phyloP scores from a whole-genome alignment of 331 rosid genomes.

The Rosa hybrid region DNA sequence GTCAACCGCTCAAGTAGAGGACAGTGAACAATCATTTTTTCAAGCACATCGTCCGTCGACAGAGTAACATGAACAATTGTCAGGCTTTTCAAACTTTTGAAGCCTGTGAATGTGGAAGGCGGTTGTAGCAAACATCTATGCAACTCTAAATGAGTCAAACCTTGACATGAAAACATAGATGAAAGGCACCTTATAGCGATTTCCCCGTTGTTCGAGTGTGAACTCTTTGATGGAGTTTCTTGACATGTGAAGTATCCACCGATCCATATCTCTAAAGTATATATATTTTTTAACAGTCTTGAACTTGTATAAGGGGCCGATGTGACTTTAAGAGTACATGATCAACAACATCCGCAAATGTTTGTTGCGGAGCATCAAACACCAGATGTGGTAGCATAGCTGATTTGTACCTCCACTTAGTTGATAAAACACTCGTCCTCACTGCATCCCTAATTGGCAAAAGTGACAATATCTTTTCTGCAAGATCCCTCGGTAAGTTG shows the following conservation, averaged over 20 bases:
- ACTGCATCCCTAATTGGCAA: constrained; percentile 53
- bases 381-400: constrained; percentile 42
- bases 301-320: constrained; percentile 55
- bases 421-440: constrained; percentile 54
- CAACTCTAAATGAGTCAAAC: constrained; percentile 46
- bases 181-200: constrained; percentile 44
- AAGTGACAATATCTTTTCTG: constrained; percentile 3
- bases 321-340: constrained; percentile 62
- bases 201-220: constrained; percentile 36
- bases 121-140: constrained; percentile 56
- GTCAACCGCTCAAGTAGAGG: constrained; percentile 59
- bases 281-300: constrained; percentile 43
- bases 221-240: constrained; percentile 46
- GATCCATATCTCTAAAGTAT: constrained; percentile 45
- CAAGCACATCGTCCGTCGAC: constrained; percentile 48
- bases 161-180: constrained; percentile 53
- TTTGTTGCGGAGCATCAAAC: constrained; percentile 27
- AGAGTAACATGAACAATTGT: constrained; percentile 48
- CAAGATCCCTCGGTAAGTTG: constrained; percentile 44
- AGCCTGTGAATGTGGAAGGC: constrained; percentile 52
- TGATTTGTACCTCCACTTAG: constrained; percentile 62
- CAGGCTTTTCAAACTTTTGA: constrained; percentile 56
- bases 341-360: constrained; percentile 45
- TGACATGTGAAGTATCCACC: constrained; percentile 51
- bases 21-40: constrained; percentile 48